phyloP scores from a whole-genome alignment of 345 rosid genomes.

The Eucalyptus pauciflora region DNA sequence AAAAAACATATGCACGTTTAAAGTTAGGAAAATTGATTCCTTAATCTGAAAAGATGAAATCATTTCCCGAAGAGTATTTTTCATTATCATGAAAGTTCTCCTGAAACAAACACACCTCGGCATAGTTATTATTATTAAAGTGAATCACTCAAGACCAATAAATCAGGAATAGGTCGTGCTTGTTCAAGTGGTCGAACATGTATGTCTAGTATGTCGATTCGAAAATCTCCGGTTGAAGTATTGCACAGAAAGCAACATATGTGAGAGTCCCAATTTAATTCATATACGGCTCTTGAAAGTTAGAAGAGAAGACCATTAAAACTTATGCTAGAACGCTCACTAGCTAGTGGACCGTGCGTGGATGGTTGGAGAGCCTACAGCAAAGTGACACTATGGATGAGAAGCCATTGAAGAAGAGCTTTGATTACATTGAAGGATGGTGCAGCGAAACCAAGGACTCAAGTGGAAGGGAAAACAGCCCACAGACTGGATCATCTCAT shows the following conservation, averaged over 20 bases:
- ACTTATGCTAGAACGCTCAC: not conserved
- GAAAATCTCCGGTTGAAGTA: not conserved
- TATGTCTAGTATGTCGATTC: not conserved
- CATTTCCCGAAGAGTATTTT: rapidly evolving
- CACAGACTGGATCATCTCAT: not conserved
- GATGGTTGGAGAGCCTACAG: not conserved
- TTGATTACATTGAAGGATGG: not conserved
- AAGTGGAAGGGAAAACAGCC: not conserved
- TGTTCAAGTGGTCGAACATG: not conserved
- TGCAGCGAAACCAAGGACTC: not conserved
- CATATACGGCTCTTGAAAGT: not conserved
- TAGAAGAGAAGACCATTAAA: not conserved
- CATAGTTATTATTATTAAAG: no score
- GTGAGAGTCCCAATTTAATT: not conserved
- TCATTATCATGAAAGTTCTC: not conserved
- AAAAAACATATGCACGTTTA: not conserved
- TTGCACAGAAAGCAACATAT: not conserved
- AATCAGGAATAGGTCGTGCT: not conserved
- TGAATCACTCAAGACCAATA: no score
- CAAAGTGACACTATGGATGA: not conserved
- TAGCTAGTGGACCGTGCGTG: not conserved
- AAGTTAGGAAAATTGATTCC: not conserved
- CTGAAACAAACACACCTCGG: rapidly evolving
- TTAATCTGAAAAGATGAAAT: rapidly evolving
- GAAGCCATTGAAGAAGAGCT: not conserved